Percentiles rank a stretch among this genome's conserved stretches.
phyloP scores from a whole-genome alignment of 805 yeast genomes.

The Starmerella powellii region DNA sequence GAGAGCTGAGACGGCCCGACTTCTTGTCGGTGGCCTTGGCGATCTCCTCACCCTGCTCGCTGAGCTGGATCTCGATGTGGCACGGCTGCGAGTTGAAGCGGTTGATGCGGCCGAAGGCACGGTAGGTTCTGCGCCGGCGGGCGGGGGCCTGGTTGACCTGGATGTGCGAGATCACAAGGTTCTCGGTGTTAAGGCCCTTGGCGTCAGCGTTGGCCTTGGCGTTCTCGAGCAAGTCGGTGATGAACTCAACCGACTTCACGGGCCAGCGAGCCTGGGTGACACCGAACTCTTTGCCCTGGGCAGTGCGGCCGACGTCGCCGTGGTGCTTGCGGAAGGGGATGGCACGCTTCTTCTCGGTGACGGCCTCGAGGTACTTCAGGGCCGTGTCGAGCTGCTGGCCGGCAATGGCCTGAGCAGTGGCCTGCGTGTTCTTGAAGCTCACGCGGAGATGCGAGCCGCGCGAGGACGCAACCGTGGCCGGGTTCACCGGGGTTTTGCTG shows the following conservation, averaged over 20 bases:
- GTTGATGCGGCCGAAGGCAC: constrained; percentile 99
- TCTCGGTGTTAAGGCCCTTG: constrained; percentile 93
- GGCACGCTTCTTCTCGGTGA: constrained; percentile 96
- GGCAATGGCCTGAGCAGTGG: constrained; percentile 94
- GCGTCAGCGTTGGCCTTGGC: constrained; percentile 99
- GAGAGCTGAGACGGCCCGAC: constrained; percentile 63
- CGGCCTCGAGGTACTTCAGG: constrained; percentile 89
- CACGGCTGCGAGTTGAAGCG: constrained; percentile 98
- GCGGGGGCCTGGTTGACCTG: constrained; percentile 99
- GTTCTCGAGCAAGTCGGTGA: constrained; percentile 87
- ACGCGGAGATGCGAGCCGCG: constrained; percentile 99
- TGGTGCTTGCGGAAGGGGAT: constrained; percentile 98
- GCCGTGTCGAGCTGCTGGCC: constrained; percentile 98
- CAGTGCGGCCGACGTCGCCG: constrained; percentile 96
- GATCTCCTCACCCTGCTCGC: constrained; percentile 90
- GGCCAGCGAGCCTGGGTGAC: constrained; percentile 99
- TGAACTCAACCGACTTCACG: constrained; percentile 91
- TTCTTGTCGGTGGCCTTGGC: constrained; percentile 72
- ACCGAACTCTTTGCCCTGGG: constrained; percentile 99
- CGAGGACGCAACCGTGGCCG: constrained; percentile 98
- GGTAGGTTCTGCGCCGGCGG: constrained; percentile 99
- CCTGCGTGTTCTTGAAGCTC: constrained; percentile 99
- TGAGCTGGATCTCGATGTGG: constrained; percentile 93
- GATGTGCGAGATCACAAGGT: constrained; percentile 91
- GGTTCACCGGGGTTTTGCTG: constrained; percentile 98